Conservation (phyloP, 2,329 filamentous ascomycete species). For the Ceratocystis albifundus region DNA sequence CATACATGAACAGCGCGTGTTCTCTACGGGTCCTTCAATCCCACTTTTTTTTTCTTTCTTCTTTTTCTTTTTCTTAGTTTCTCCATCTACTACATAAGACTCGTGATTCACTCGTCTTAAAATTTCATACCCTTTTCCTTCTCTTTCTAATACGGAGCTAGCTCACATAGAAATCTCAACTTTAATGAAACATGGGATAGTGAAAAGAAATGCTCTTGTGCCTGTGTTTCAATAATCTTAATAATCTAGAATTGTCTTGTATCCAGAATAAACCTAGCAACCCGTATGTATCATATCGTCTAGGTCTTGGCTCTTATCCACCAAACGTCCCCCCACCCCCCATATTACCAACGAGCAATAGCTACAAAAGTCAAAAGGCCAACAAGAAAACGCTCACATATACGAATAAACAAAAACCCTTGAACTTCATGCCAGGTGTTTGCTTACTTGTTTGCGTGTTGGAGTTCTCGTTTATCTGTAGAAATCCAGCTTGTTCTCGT, state of each 20-base stretch:
- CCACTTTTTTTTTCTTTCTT: neutral
- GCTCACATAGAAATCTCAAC: neutral
- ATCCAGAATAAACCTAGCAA: neutral
- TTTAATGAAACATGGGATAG: neutral
- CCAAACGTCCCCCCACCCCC: neutral
- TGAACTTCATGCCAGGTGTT: neutral
- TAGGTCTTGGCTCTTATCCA: neutral
- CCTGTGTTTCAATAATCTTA: neutral
- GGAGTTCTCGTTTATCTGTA: constrained; percentile 53
- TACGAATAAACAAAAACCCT: neutral
- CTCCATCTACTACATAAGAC: no score
- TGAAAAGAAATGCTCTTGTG: neutral
- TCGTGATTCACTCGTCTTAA: neutral
- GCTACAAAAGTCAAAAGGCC: neutral
- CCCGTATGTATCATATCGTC: neutral
- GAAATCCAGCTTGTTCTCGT: constrained; percentile 76
- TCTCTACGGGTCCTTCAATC: neutral
- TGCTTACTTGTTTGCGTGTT: constrained; percentile 15
- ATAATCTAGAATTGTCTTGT: neutral
- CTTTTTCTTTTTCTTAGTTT: neutral
- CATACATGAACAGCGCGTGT: constrained; percentile 1
- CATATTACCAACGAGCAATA: neutral
- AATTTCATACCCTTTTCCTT: neutral
- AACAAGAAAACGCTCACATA: neutral
- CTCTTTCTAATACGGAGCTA: no score